Evolutionary conservation across 495 filamentous ascomycete species (phyloP).

Genomic region (Penicillium angulare): DNA sequence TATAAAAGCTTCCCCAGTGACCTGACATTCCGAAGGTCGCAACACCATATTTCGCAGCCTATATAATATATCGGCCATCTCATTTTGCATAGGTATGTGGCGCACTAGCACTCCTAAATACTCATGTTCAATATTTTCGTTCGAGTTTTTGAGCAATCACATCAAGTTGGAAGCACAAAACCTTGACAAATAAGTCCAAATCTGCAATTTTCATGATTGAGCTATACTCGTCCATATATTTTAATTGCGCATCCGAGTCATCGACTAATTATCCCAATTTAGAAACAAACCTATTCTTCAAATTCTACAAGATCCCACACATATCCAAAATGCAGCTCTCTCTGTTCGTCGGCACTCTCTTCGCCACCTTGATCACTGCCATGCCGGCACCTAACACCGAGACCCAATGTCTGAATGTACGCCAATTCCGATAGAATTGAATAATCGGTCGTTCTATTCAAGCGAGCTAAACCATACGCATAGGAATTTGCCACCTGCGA

Average conservation of each 20-base stretch:
- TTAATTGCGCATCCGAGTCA: no score
- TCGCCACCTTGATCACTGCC: conserved; percentile 15
- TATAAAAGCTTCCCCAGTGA: conserved; percentile 22
- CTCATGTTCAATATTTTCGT: no score
- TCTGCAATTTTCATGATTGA: no score
- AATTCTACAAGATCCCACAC: neutral
- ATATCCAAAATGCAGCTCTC: conserved; percentile 19
- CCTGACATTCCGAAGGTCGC: conserved; percentile 12
- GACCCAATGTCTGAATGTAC: conserved; percentile 9
- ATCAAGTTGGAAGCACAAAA: no score
- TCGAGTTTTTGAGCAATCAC: no score
- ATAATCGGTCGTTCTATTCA: neutral
- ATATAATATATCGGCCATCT: no score
- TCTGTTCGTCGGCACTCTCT: conserved; percentile 13
- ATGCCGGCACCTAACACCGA: conserved; percentile 8
- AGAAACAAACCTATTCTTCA: neutral
- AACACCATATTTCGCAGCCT: no score
- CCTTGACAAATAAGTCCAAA: no score
- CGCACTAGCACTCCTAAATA: no score
- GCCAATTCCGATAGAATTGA: neutral
- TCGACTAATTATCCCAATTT: no score
- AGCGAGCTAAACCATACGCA: neutral
- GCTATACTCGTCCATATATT: no score
- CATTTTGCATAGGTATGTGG: no score
- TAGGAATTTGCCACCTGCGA: conserved; percentile 4